Conservation (phyloP, 1,139 yeast genomes). For the Suhomyces coccinellae region DNA sequence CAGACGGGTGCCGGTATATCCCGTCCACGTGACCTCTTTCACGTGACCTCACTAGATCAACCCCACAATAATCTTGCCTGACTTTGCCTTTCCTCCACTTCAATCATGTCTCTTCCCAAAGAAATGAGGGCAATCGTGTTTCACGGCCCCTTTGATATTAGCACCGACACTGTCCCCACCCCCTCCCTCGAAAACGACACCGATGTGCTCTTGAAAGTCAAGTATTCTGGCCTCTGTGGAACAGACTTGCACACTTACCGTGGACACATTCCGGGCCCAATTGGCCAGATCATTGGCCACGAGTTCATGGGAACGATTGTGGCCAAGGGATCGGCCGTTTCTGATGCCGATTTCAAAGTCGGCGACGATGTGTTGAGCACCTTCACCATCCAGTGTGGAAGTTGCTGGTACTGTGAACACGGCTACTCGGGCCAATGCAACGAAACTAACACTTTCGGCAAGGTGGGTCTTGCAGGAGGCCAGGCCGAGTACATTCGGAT, state of each 20-base stretch:
- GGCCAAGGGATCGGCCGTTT: constrained; percentile 36
- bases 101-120: constrained; percentile 8
- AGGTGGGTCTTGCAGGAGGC: constrained; percentile 54
- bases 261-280: constrained; percentile 49
- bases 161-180: constrained; percentile 42
- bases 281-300: constrained; percentile 51
- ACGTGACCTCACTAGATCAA: background rate
- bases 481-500: constrained; percentile 62
- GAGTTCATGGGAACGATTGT: constrained; percentile 49
- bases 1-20: no score
- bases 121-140: constrained; percentile 60
- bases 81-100: background rate
- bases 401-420: constrained; percentile 54
- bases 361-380: constrained; percentile 53
- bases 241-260: constrained; percentile 63
- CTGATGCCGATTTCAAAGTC: constrained; percentile 29
- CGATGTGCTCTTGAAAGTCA: constrained; percentile 55
- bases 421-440: constrained; percentile 57
- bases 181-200: constrained; percentile 42
- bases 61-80: constrained; percentile 2
- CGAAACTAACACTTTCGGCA: constrained; percentile 55
- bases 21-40: background rate
- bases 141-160: constrained; percentile 48
- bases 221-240: constrained; percentile 60
- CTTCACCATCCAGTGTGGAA: constrained; percentile 57